phyloP scores from a whole-genome alignment of 1,284 basidiomycete species.

The Ustilago vetiveriae region DNA sequence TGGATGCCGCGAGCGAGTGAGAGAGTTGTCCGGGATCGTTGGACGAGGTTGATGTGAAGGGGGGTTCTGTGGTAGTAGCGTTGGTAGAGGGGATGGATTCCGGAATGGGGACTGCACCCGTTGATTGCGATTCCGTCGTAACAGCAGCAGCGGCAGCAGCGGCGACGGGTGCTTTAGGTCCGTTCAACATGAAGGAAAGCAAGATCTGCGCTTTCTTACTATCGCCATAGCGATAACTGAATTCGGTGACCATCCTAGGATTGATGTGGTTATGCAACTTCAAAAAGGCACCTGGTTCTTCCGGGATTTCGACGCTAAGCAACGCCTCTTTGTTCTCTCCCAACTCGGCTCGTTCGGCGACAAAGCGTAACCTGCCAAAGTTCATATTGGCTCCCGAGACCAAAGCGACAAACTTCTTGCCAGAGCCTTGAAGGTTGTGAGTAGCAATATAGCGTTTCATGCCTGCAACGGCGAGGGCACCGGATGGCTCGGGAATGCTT shows the following conservation, averaged over 20 bases:
- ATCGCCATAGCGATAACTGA: slow-evolving; percentile 82
- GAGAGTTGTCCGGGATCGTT: slow-evolving; percentile 1
- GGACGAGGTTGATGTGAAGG: slow-evolving; percentile 5
- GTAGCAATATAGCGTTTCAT: slow-evolving; percentile 86
- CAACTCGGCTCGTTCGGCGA: slow-evolving; percentile 95
- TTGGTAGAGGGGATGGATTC: slow-evolving; percentile 1
- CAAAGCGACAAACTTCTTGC: slow-evolving; percentile 88
- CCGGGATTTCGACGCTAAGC: slow-evolving; percentile 90
- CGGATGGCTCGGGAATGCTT: slow-evolving; percentile 84
- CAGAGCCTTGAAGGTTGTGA: slow-evolving; percentile 81
- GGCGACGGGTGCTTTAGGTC: slow-evolving; percentile 18
- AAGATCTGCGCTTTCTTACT: slow-evolving; percentile 78
- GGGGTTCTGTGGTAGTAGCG: not conserved
- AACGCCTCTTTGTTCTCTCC: slow-evolving; percentile 94
- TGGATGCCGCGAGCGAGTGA: slow-evolving; percentile 11
- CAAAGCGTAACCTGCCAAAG: slow-evolving; percentile 93
- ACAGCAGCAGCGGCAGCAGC: not conserved
- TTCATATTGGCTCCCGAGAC: slow-evolving; percentile 99
- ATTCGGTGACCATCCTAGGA: slow-evolving; percentile 94
- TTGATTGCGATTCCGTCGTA: slow-evolving; percentile 8
- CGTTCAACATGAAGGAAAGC: slow-evolving; percentile 84
- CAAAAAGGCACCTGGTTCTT: slow-evolving; percentile 89
- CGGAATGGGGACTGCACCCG: slow-evolving; percentile 23
- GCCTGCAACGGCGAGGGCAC: slow-evolving; percentile 91
- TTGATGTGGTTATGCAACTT: slow-evolving; percentile 85